Evolutionary conservation across 1,284 basidiomycete genomes (phyloP), one percentile per base, ranked within the genome.

Genomic region (Ceratobasidium theobromae): DNA sequence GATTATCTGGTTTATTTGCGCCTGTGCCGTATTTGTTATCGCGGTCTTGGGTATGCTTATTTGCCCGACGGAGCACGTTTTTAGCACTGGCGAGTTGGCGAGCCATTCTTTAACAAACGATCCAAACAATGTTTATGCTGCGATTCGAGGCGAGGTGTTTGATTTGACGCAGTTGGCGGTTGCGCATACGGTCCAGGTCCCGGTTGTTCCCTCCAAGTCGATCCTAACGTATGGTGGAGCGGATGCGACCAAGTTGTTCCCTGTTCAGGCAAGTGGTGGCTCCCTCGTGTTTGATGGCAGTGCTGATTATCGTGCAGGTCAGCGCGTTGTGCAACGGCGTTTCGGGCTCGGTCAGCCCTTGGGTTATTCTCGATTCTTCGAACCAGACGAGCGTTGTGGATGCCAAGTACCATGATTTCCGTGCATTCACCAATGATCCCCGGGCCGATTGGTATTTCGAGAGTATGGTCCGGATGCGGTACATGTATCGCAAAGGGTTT

Each of bases 381-480:
- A 99, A 99, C 80, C 83, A 82, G 55, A 89, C 91, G 23, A 89
- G 95, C 72, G 73, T 78, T 5, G 79, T 76, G 23, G 76, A 91
- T n/a, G 75, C 77, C 25, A 81, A 86, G 71, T 99, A 99, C 76
- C 96, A 99, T 76, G 95, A 98, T 76, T 99, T 99, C 85, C 89
- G 95, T 43, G 86, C 85, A 0, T 87, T 81, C 73, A 91, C 88
- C 28, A 89, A 88, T 68, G 95, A 99, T 74, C 88, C 89, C 0
- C 86, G 95, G 23, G 94, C 95, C 0, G 96, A 99, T 76, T 99
- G 96, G 97, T 99, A 99, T 77, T 94, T 90, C 71, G 91, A 99
- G 79, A 84, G 81, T 70, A 95, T 95, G 93, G 87, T 89, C 4
- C 78, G 84, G 72, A 88, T 99, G 86, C 89, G 95, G 4, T 95